Evolutionary conservation across 2,329 filamentous ascomycete species (phyloP).

Genomic region (Zopfia rhizophila): DNA sequence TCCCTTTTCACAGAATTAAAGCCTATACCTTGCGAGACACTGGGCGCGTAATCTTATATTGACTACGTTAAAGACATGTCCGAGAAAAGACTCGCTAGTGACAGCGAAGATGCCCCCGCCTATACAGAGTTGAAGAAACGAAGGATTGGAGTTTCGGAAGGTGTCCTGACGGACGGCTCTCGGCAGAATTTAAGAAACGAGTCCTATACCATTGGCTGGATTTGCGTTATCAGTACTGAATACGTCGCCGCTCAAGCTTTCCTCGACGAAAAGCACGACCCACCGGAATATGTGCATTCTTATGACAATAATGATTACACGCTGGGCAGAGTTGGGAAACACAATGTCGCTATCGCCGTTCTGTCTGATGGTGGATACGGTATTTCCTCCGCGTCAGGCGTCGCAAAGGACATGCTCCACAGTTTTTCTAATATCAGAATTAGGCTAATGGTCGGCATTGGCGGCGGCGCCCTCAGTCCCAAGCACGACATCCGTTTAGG

Average conservation of each 20-base stretch:
- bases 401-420: conserved; percentile 26
- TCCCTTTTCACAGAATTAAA: no score
- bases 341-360: conserved; percentile 47
- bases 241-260: conserved; percentile 47
- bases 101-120: no score
- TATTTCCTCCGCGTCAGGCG: conserved; percentile 25
- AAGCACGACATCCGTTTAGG: conserved; percentile 39
- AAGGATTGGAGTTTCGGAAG: no score
- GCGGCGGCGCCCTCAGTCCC: conserved; percentile 27
- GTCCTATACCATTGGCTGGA: conserved; percentile 58
- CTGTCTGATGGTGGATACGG: conserved; percentile 32
- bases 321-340: conserved; percentile 39
- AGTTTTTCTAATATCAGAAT: conserved; percentile 32
- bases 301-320: conserved; percentile 37
- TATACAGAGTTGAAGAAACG: no score
- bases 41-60: no score
- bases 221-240: conserved; percentile 54
- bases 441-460: conserved; percentile 36
- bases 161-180: no score
- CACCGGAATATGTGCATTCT: conserved; percentile 20
- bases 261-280: conserved; percentile 34
- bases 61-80: no score
- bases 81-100: no score
- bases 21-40: no score
- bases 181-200: no score